Percentiles rank a stretch among this genome's conserved stretches.
Conservation (phyloP, 257 asterid species). For the Solanum etuberosum region DNA sequence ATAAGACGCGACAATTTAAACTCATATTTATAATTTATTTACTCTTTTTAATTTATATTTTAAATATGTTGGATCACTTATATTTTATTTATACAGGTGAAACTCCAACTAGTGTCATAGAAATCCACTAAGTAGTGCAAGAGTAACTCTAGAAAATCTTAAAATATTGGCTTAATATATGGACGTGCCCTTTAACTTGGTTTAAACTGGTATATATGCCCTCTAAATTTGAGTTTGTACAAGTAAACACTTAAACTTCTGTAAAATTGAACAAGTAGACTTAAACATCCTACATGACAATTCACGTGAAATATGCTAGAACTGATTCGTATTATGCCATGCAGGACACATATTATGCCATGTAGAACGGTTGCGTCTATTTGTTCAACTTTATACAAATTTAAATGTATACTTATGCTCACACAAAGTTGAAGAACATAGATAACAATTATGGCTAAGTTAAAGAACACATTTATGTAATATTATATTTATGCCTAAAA, state of each 20-base stretch:
- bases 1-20: too few species aligned
- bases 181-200: rapidly evolving
- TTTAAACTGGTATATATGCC: rapidly evolving
- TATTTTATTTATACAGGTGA: too few species aligned
- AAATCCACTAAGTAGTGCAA: not conserved
- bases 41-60: not conserved
- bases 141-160: not conserved
- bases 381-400: not conserved
- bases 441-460: rapidly evolving
- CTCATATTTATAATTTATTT: not conserved
- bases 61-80: not conserved
- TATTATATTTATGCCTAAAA: not conserved
- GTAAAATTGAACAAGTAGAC: too few species aligned
- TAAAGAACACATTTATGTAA: too few species aligned
- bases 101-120: not conserved
- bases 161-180: too few species aligned
- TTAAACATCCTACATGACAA: not conserved
- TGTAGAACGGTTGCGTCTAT: rapidly evolving
- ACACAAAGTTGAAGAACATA: not conserved
- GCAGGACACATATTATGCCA: not conserved
- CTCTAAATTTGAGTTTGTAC: not conserved
- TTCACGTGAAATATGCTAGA: not conserved
- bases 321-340: not conserved
- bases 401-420: not conserved
- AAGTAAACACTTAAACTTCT: too few species aligned